Evolutionary conservation across 306 rosid species (phyloP).

Genomic region (Ochetophila trinervis): DNA sequence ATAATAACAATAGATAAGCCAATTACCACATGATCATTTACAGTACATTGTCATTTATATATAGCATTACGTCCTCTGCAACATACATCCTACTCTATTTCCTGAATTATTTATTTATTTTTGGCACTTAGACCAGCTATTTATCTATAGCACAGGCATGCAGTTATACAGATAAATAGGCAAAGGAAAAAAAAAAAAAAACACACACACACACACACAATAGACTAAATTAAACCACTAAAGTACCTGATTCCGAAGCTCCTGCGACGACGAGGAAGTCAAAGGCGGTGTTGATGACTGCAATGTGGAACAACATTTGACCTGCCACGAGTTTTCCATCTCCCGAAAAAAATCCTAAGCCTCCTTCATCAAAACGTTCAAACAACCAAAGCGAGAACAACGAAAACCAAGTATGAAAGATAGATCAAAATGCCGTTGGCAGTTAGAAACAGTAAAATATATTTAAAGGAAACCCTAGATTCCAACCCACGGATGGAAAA

Average conservation of each 20-base stretch:
- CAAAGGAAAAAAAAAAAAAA: not conserved
- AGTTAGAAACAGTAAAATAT: not conserved
- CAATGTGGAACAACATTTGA: conserved; percentile 28
- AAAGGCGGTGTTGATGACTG: conserved; percentile 23
- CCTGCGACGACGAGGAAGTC: conserved; percentile 36
- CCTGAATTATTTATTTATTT: not conserved
- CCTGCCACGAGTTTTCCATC: conserved; percentile 38
- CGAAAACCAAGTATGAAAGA: too few relatives aligned
- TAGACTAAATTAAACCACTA: not conserved
- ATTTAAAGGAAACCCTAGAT: conserved; percentile 8
- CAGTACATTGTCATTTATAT: not conserved
- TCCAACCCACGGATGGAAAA: not conserved
- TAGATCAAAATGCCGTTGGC: not conserved
- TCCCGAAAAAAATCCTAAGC: conserved; percentile 23
- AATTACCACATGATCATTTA: not conserved
- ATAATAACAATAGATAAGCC: not conserved
- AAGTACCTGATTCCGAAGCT: conserved; percentile 37
- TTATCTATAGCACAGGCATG: not conserved
- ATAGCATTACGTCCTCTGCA: not conserved
- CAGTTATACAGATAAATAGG: not conserved
- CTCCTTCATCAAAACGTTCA: conserved; percentile 15
- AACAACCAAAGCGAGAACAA: not conserved
- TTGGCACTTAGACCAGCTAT: not conserved
- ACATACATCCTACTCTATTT: not conserved
- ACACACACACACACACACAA: too few relatives aligned